Base-by-base conservation (phyloP, 1,284 basidiomycete species). In the Tilletia setariae region DNA sequence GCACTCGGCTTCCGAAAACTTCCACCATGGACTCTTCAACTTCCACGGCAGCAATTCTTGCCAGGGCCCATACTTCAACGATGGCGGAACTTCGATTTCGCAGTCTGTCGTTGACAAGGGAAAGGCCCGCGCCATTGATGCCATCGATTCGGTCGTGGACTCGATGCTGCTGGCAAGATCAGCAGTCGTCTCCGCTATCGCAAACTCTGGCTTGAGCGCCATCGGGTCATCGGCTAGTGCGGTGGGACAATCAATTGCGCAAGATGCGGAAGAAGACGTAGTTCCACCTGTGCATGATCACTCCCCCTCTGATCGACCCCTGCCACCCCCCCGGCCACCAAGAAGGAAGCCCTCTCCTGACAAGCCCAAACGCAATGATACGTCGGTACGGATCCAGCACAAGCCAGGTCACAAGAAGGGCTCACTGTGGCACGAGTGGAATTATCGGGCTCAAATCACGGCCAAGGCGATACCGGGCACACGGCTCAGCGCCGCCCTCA, bases 251-350 rank as follows among this genome's bases (percentile, higher is more conserved):
- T 6, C 16, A n/a, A 63, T 35, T 67, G 35, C 35, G 6, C 35
- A 40, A 6, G 35, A 40, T 40, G 35, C 35, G 53, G 32, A 67
- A 70, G 35, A 70, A 76, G 42, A 72, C 72, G 23, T 68, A 69
- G 9, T 74, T 75, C 43, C 70, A 68, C 46, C 71, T 78, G 35
- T 76, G 76, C 25, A 76, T 72, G 21, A 69, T 79, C 32, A 71
- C 74, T 30, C 69, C 74, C 0, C 28, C 64, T 0, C 49, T 76
- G 21, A 66, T 64, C 23, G 64, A 68, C n/a, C 64, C 61, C 30
- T 28, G 42, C 2, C 68, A 47, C 40, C 15, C 40, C 28, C 21
- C n/a, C 51, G 23, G 13, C 23, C 23, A 25, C 51, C 51, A 53
- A n/a, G 51, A 13, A 23, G 51, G 21, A 53, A 25, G n/a, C 47